Percentiles rank a stretch among this genome's conserved stretches.
phyloP scores from a whole-genome alignment of 768 basidiomycete species.

The Tulasnella sp. region DNA sequence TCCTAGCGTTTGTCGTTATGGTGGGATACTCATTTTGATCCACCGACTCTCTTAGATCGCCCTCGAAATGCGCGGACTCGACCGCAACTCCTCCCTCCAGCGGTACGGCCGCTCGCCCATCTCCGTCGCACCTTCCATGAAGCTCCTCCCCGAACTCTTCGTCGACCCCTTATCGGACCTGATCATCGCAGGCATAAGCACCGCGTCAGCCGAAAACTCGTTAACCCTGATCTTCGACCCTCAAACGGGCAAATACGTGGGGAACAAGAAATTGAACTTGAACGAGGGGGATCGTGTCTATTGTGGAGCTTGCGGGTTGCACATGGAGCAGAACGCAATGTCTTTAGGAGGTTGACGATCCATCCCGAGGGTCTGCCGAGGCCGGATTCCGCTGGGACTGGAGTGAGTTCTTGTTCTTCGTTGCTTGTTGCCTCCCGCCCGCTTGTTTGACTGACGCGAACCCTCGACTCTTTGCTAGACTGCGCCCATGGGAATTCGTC shows the following conservation, averaged over 20 bases:
- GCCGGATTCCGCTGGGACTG: neutral
- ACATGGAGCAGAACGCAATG: slow-evolving; percentile 3
- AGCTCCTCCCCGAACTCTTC: neutral
- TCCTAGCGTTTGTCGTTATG: neutral
- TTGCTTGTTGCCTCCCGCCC: too few relatives aligned
- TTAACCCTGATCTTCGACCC: neutral
- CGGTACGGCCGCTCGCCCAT: neutral
- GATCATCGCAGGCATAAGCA: neutral
- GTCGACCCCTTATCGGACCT: neutral
- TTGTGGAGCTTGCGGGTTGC: neutral
- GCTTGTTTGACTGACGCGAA: neutral
- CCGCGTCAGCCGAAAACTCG: neutral
- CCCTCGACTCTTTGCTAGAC: neutral
- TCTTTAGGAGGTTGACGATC: neutral
- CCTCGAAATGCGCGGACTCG: neutral
- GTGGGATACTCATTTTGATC: neutral
- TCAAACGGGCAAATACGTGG: neutral
- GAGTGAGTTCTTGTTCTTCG: neutral
- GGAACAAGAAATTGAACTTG: neutral
- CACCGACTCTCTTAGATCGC: neutral
- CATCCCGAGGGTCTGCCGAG: slow-evolving; percentile 2
- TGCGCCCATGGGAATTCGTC: neutral
- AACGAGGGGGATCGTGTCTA: neutral
- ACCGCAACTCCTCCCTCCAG: neutral
- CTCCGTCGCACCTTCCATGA: neutral